These are phyloP conservation scores for Citrus reticulata DNA, from an alignment of 345 rosid genomes.

Conservation along the genomic window DNA sequence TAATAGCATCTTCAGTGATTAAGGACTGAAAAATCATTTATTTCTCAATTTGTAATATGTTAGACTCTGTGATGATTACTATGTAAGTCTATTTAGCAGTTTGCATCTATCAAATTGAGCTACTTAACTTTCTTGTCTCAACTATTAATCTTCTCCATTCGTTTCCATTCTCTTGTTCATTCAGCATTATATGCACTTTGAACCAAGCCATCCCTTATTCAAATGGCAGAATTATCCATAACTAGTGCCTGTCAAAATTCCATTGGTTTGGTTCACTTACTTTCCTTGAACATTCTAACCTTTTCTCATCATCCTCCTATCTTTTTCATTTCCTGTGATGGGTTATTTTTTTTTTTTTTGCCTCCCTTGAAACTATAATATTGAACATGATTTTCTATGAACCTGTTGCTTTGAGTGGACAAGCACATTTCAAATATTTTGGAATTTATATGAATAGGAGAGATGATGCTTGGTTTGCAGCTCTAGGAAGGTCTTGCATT, in stretches of 20 bases:
- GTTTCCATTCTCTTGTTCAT: neutral
- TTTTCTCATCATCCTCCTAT: neutral
- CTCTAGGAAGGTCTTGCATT: conserved; percentile 82
- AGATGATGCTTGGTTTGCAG: conserved; percentile 93
- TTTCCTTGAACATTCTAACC: neutral
- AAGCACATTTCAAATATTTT: neutral
- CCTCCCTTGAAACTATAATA: neutral
- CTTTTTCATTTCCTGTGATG: neutral
- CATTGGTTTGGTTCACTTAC: neutral
- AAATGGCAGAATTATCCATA: neutral
- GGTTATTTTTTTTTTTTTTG: neutral
- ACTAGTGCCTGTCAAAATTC: neutral
- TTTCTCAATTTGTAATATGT: neutral
- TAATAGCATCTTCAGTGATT: neutral
- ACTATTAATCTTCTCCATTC: neutral
- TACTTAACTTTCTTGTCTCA: neutral
- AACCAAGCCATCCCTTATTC: neutral
- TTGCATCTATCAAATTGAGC: neutral
- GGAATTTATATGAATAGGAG: conserved; percentile 50
- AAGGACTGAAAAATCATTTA: neutral
- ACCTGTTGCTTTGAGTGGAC: neutral
- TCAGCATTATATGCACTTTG: neutral
- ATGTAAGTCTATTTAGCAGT: neutral
- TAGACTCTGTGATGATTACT: neutral
- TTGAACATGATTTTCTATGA: neutral